Percentiles rank a stretch among this genome's conserved stretches.
phyloP scores from a whole-genome alignment of 768 basidiomycete genomes.

The Lentinula raphanica region DNA sequence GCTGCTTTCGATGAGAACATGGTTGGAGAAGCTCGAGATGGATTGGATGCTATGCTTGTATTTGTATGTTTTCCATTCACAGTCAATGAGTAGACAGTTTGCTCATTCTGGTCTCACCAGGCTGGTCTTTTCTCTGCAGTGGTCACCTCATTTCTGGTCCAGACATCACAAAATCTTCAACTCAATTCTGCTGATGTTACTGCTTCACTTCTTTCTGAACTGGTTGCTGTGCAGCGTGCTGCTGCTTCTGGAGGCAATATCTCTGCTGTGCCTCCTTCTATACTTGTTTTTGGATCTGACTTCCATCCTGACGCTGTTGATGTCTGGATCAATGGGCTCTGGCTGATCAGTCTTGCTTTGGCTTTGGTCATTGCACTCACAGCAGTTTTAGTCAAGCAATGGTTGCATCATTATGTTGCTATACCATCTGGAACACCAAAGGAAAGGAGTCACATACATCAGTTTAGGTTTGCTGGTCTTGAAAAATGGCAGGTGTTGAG shows the following conservation, averaged over 20 bases:
- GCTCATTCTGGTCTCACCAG: too few species aligned
- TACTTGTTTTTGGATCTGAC: background rate
- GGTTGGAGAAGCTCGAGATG: too few species aligned
- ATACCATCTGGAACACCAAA: slow-evolving; percentile 15
- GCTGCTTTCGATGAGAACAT: slow-evolving; percentile 4
- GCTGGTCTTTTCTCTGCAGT: slow-evolving; percentile 14
- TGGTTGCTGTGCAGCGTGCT: slow-evolving; percentile 5
- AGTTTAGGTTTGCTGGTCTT: slow-evolving; percentile 18
- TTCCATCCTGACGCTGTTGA: background rate
- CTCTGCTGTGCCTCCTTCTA: background rate
- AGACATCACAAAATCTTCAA: too few species aligned
- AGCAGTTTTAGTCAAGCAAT: slow-evolving; percentile 22
- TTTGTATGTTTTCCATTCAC: slow-evolving; percentile 8
- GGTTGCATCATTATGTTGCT: slow-evolving; percentile 18
- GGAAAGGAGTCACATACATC: slow-evolving; percentile 16
- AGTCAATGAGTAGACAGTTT: background rate
- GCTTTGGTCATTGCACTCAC: slow-evolving; percentile 20
- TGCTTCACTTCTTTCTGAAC: background rate
- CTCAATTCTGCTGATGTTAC: background rate
- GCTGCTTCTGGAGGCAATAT: background rate
- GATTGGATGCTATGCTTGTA: slow-evolving; percentile 5
- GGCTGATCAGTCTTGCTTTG: slow-evolving; percentile 19
- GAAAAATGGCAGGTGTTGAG: slow-evolving; percentile 6
- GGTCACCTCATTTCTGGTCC: slow-evolving; percentile 7
- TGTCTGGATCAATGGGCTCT: slow-evolving; percentile 15